phyloP scores from a whole-genome alignment of 352 stramenopile species.

The Peronospora destructor region DNA sequence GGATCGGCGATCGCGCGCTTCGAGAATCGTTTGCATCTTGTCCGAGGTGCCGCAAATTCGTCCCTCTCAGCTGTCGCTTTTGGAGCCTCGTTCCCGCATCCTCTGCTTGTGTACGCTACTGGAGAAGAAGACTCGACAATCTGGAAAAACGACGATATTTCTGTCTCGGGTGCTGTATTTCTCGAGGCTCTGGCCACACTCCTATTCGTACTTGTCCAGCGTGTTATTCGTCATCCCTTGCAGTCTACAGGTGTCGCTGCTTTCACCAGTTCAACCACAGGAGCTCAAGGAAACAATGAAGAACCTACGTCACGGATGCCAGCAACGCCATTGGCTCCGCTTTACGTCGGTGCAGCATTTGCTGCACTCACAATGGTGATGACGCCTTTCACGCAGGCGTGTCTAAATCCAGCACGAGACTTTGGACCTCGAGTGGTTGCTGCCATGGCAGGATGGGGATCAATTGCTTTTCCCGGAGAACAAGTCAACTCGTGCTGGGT shows the following conservation, averaged over 20 bases:
- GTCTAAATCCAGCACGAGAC: conserved; percentile 72
- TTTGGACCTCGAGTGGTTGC: conserved; percentile 65
- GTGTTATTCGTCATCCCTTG: conserved; percentile 35
- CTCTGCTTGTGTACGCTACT: conserved; percentile 25
- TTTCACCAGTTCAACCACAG: conserved; percentile 11
- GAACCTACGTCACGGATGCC: conserved; percentile 8
- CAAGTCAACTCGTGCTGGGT: conserved; percentile 47
- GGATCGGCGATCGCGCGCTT: conserved; percentile 40
- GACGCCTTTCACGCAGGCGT: conserved; percentile 59
- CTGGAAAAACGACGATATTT: conserved; percentile 28
- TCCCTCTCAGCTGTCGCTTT: conserved; percentile 62
- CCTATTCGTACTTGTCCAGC: conserved; percentile 57
- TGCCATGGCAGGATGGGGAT: conserved; percentile 52
- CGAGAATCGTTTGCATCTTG: conserved; percentile 36
- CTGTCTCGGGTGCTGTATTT: conserved; percentile 32
- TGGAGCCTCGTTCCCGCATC: conserved; percentile 63
- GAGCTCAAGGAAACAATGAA: conserved; percentile 9
- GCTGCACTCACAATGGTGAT: conserved; percentile 42
- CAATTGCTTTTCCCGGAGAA: conserved; percentile 33
- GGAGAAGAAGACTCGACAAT: conserved; percentile 3
- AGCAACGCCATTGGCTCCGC: conserved; percentile 21
- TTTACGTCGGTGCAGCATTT: conserved; percentile 50
- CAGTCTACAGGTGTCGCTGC: conserved; percentile 15
- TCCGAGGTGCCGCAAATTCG: conserved; percentile 26
- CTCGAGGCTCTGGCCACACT: conserved; percentile 54